Evolutionary conservation across 306 rosid genomes (phyloP), one percentile per base, ranked within the genome.

Genomic region (Inga leiocalycina): DNA sequence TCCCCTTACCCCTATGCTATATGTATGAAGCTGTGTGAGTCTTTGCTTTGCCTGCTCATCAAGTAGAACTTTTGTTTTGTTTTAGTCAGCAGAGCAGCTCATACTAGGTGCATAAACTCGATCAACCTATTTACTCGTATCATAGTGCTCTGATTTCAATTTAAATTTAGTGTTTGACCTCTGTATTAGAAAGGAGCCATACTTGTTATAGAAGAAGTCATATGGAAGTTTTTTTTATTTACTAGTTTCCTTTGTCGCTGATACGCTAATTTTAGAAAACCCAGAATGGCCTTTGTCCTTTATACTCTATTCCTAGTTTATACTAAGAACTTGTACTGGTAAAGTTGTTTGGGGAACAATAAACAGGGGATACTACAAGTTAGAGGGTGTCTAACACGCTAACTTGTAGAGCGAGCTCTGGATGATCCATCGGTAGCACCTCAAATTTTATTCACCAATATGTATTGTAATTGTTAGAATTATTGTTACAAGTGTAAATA

Each of bases 361-460:
- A 37, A 72, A 80, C 89, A 95, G 99, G 87, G 97, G 97, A 0
- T 95, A 95, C 86, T 95, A 93, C 87, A 95, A 95, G 97, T 27
- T 27, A 87, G 99, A 87, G 99, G 98, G 0, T 95, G 99, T 77
- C 99, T 98, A 61, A 98, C 99, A 15, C 78, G 99, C 11, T 93
- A 95, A 56, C 99, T 93, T 61, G 99, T 95, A 71, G 99, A 95
- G 77, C 71, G 97, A 89, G 99, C 99, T 46, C 75, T 90, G 67
- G 99, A 95, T 74, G 99, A 95, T 81, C 90, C 98, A 41, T 19
- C 97, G 30, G 30, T 27, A 27, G 30, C 30, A 27, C 1, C 30
- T 27, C 30, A 27, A 27, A 27, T 27, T 27, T 27, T 27, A 27
- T 27, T 27, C 30, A 27, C 30, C 30, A 27, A 27, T 27, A 27